Base-by-base conservation (phyloP, 2,329 filamentous ascomycete species). In the Xylaria sp. region DNA sequence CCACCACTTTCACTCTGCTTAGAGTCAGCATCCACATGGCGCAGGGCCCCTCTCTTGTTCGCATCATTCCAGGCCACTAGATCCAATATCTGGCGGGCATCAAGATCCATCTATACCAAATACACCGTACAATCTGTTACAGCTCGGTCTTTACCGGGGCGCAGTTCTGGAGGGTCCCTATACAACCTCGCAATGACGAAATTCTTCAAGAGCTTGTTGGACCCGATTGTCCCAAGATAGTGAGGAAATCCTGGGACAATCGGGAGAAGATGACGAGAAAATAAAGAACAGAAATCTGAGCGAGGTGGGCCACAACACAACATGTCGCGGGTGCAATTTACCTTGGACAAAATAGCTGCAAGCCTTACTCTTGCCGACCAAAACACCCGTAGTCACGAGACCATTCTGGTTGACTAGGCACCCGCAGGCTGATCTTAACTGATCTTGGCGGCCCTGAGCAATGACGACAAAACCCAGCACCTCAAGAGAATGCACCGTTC, bases 281-380 rank as follows among this genome's bases (percentile, higher is more conserved):
- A 57, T 70, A 65, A 81, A 85, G 84, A 86, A 85, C 84, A 83
- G 84, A 85, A 72, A 85, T 85, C 84, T 81, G 84, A 85, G 83
- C 83, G 81, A 71, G 72, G 69, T 65, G 44, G n/a, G 41, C 67
- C 73, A 61, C 59, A 58, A 9, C 65, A 63, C 67, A 58, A 9
- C 65, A 63, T 67, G 67, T 39, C 63, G 57, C 63, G 66, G 28
- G 39, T n/a, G 48, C 50, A 23, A 66, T 51, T 63, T 61, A 63
- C 57, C 65, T 73, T 48, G 60, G 66, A 51, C 51, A 61, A 37
- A 32, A 52, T 55, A 58, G 65, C 59, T 54, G n/a, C 32, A 44
- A 51, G 28, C 5, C 5, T 28, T 28, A 28, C 28, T 28, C 5
- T 28, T 28, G 28, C 28, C 28, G 67, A 51, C 51, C 59, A 37